Evolutionary conservation across 495 filamentous ascomycete species (phyloP), one percentile per base, ranked within the genome.

Genomic region (Neurospora cerealis): DNA sequence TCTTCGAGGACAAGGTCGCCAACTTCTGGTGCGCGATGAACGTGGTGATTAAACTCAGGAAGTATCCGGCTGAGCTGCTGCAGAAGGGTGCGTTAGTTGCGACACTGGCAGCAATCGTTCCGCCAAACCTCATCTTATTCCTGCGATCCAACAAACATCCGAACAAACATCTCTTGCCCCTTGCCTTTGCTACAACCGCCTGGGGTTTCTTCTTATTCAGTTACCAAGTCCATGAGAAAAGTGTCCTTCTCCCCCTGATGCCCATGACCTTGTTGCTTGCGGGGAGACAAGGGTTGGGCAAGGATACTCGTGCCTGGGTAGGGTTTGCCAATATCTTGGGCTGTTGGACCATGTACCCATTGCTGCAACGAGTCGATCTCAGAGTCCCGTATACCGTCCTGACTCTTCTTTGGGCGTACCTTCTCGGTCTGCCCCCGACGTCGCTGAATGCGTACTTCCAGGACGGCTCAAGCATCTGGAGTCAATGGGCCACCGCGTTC

Each of bases 221-320:
- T 71, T 99, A 97, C 83, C 96, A 99, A 76, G 96, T 99, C 0
- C 96, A 99, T 80, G 96, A 99, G 82, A 99, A 99, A 84, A 96
- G 93, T 76, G 93, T 97, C 0, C 85, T 99, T 6, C 88, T 99
- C 0, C 96, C 96, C 4, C 85, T 98, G 34, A 88, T 97, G 74
- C 96, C 96, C 0, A 96, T 95, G 90, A 97, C 94, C 0, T 83
- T 97, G 10, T 84, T 97, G 5, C 87, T 98, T 24, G 92, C 92
- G 19, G 89, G 91, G 5, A 87, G 90, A 69, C 88, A 92, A 46
- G 94, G 94, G 0, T 84, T 98, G 36, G 88, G 88, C 71, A 91
- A 91, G 74, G 88, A 90, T 44, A 89, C 87, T 24, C 89, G 96
- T 24, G 89, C 93, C 8, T 99, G 96, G 96, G 89, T 98, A 9